Evolutionary conservation across 768 basidiomycete genomes (phyloP).

Genomic region (Tulasnella sp.): DNA sequence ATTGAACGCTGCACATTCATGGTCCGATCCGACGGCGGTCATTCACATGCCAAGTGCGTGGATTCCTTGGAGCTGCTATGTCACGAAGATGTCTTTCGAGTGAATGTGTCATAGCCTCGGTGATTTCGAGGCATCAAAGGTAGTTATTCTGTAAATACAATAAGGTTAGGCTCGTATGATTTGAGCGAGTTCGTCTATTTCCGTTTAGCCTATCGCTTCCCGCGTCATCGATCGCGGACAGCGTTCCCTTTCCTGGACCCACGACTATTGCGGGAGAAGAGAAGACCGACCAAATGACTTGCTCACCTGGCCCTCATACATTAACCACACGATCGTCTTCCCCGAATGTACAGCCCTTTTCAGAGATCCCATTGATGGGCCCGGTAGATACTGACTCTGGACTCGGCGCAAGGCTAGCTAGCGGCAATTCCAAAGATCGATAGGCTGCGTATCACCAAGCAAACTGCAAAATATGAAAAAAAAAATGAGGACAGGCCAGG

Average conservation of each 20-base stretch:
- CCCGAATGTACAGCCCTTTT: too few relatives aligned
- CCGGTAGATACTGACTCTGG: too few relatives aligned
- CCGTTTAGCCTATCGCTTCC: not conserved
- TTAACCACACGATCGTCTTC: not conserved
- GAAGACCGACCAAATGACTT: not conserved
- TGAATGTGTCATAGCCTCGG: not conserved
- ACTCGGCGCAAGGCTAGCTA: too few relatives aligned
- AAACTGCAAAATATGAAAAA: too few relatives aligned
- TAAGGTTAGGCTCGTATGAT: not conserved
- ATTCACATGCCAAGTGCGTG: not conserved
- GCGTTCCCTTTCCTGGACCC: not conserved
- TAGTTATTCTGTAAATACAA: not conserved
- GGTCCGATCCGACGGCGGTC: not conserved
- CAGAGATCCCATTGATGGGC: too few relatives aligned
- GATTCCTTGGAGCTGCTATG: not conserved
- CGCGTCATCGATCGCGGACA: not conserved
- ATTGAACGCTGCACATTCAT: not conserved
- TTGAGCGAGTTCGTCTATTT: not conserved
- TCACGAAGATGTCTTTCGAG: not conserved
- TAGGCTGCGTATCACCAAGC: too few relatives aligned
- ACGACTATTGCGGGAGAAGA: not conserved
- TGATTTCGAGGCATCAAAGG: not conserved
- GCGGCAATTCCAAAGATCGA: too few relatives aligned
- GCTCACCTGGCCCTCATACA: not conserved
- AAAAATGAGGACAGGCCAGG: too few relatives aligned